Conservation (phyloP, 345 rosid species). For the Populus tremula region DNA sequence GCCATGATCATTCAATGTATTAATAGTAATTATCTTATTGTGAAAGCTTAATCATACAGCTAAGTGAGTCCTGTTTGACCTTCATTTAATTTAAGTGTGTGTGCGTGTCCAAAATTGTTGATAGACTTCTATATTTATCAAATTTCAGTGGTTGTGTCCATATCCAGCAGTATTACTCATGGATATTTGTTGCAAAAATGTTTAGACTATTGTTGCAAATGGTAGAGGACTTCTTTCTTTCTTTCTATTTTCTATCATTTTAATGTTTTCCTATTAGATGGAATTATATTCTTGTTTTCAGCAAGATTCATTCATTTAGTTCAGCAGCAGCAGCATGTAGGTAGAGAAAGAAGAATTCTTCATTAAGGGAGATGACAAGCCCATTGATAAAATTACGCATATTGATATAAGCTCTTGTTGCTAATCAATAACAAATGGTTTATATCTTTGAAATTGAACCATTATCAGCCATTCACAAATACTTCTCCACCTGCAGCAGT, state of each 20-base stretch:
- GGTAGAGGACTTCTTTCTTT: not conserved
- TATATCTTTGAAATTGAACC: not conserved
- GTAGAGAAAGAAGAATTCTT: not conserved
- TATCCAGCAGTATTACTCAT: not conserved
- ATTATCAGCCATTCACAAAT: not conserved
- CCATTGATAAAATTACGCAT: not conserved
- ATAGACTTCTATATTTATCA: not conserved
- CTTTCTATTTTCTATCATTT: not conserved
- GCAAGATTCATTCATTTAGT: not conserved
- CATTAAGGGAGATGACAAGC: not conserved
- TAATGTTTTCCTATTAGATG: not conserved
- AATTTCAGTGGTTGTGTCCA: not conserved
- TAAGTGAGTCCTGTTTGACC: not conserved
- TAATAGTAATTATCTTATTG: not conserved
- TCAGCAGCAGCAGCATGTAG: not conserved
- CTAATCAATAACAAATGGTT: not conserved
- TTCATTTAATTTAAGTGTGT: not conserved
- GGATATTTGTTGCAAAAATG: not conserved
- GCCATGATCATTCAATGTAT: not conserved
- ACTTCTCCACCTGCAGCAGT: not conserved
- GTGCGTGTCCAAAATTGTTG: not conserved
- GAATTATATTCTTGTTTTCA: not conserved
- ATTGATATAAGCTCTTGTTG: not conserved
- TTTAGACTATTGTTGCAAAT: not conserved
- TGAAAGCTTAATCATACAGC: not conserved